Base-by-base conservation (phyloP, 2,329 filamentous ascomycete species). In the Fusarium sp. region DNA sequence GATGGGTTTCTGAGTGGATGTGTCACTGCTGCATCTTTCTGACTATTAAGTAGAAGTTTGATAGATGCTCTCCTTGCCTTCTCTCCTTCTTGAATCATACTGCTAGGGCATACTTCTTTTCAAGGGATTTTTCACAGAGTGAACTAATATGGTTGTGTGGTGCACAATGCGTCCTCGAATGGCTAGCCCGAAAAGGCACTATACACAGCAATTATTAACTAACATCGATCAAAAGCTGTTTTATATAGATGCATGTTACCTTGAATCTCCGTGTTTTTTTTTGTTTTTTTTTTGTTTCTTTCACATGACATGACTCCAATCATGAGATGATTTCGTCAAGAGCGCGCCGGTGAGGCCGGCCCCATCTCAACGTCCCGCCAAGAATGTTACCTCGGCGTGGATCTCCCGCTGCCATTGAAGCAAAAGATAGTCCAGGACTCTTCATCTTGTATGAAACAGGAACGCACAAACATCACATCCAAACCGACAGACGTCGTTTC, bases 381-480 rank as follows among this genome's bases (percentile, higher is more conserved):
- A 60, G 52, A 68, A 23, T 64, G 39, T 8, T 54, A 59, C 41
- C 63, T 75, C 60, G 63, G 8, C 50, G 50, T 54, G 56, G 14
- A 60, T 67, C 54, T 59, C 52, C 34, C 64, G 52, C 43, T 66
- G 20, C 13, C 18, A 43, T n/a, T 43, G n/a, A 64, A 27, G 45
- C 35, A 74, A 43, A 58, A 34, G 11, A 74, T 39, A 20, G 59
- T 59, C 32, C 2, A 60, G 10, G 8, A 13, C 43, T 27, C 35
- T 35, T 45, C 23, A 63, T 60, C 60, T 16, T 66, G 39, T 30
- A 39, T 70, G 70, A 70, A 73, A 73, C 66, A 30, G 3, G 57
- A 23, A 23, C 39, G 23, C 45, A 37, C 16, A 27, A 35, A 71
- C 34, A 56, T 43, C 23, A 37, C 56, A 71, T 34, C 11, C 20